Conservation (phyloP, 1,284 basidiomycete species). For the Rhizoctonia solani region DNA sequence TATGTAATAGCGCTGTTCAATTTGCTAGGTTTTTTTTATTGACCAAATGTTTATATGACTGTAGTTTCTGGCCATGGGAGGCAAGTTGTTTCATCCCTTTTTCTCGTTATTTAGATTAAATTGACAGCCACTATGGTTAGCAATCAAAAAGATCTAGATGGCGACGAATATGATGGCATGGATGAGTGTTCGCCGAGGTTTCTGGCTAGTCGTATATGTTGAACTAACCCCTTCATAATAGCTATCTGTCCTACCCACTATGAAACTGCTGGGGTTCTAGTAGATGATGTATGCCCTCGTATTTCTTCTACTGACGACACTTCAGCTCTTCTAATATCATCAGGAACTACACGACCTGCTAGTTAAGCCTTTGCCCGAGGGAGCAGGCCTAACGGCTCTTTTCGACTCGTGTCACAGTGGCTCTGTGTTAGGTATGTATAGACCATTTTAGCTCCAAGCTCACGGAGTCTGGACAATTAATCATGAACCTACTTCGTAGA, state of each 20-base stretch:
- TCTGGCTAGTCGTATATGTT: neutral
- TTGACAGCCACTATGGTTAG: slow-evolving; percentile 2
- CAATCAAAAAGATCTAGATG: slow-evolving; percentile 24
- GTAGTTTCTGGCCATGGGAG: slow-evolving; percentile 23
- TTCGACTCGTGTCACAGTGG: slow-evolving; percentile 32
- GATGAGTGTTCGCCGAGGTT: slow-evolving; percentile 18
- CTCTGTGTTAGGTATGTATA: slow-evolving; percentile 9
- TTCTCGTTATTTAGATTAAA: neutral
- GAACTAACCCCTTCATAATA: neutral
- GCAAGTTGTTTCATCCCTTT: neutral
- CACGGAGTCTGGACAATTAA: neutral
- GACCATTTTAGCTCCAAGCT: neutral
- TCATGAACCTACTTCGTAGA: too few species aligned
- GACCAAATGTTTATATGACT: neutral
- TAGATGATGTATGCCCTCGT: slow-evolving; percentile 5
- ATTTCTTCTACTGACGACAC: neutral
- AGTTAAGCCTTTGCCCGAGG: slow-evolving; percentile 27
- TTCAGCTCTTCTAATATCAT: neutral
- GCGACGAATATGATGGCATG: slow-evolving; percentile 32
- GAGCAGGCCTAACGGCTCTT: slow-evolving; percentile 27
- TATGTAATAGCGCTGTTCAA: too few species aligned
- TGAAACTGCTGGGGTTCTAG: slow-evolving; percentile 23
- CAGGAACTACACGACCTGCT: slow-evolving; percentile 20
- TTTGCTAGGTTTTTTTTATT: neutral
- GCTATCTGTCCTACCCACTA: slow-evolving; percentile 33